phyloP scores from a whole-genome alignment of 73 alveolate species.

The Symbiodinium natans region DNA sequence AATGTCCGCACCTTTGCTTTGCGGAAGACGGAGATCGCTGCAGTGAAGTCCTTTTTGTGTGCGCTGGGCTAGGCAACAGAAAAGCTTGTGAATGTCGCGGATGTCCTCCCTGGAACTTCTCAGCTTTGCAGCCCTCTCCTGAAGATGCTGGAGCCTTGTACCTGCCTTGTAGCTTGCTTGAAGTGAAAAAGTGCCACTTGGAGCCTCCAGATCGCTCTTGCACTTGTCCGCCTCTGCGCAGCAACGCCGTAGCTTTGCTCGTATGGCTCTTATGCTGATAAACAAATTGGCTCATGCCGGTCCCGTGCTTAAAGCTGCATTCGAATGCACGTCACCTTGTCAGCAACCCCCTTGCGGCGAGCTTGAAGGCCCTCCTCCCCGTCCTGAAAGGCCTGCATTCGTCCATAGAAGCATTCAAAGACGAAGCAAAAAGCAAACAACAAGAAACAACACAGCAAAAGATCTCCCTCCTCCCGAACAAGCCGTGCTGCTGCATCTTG shows the following conservation, averaged over 20 bases:
- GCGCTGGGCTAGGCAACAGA: too few relatives aligned
- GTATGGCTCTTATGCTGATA: too few relatives aligned
- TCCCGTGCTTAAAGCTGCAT: background rate
- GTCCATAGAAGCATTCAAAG: background rate
- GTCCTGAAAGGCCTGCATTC: constrained; percentile 29
- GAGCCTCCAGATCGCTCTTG: background rate
- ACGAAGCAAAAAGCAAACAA: background rate
- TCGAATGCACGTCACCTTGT: background rate
- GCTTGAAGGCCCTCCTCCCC: constrained; percentile 6
- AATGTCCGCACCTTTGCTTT: constrained; percentile 23
- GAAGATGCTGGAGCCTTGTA: background rate
- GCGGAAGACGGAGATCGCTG: constrained; percentile 42
- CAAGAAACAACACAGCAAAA: too few relatives aligned
- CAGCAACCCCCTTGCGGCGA: constrained; percentile 23
- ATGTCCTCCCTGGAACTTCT: constrained; percentile 25
- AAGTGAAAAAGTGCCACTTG: background rate
- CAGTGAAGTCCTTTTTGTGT: constrained; percentile 40
- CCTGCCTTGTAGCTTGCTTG: background rate
- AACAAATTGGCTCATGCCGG: too few relatives aligned
- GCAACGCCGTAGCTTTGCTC: constrained; percentile 27
- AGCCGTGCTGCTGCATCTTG: constrained; percentile 54
- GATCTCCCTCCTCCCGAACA: constrained; percentile 64
- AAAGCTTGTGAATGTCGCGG: too few relatives aligned
- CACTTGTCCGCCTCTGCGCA: background rate
- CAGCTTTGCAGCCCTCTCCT: constrained; percentile 48